A percentile compares a stretch with the other conserved stretches of the same genome.
Evolutionary conservation across 306 rosid genomes (phyloP).

Genomic region (Prunus campanulata): DNA sequence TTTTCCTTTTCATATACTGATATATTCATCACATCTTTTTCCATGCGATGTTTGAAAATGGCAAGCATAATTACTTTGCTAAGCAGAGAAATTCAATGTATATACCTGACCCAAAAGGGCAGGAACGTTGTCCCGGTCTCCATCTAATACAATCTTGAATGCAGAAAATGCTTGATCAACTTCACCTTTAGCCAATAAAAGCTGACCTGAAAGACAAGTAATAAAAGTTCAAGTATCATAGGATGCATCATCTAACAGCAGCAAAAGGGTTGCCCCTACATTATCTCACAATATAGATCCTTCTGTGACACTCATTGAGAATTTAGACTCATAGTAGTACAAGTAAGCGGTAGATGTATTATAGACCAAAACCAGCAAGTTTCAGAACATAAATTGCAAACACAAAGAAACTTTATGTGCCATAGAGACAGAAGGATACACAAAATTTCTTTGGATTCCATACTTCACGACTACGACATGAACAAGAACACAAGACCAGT

Average conservation of each 20-base stretch:
- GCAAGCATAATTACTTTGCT: conserved; percentile 2
- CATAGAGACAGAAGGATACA: neutral
- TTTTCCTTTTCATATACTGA: neutral
- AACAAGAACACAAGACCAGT: neutral
- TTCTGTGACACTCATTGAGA: neutral
- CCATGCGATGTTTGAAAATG: neutral
- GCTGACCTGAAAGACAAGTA: conserved; percentile 69
- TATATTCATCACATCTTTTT: neutral
- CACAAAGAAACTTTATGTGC: conserved; percentile 4
- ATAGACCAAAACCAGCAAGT: neutral
- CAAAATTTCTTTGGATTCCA: neutral
- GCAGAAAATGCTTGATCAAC: conserved; percentile 94
- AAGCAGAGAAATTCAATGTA: conserved; percentile 5
- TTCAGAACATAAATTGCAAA: conserved; percentile 4
- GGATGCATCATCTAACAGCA: neutral
- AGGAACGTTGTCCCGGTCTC: conserved; percentile 90
- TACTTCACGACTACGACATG: neutral
- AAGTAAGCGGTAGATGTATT: neutral
- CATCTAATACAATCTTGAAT: conserved; percentile 94
- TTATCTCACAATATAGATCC: neutral
- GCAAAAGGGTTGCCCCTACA: neutral
- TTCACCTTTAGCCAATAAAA: conserved; percentile 94
- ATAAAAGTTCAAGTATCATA: conserved; percentile 11
- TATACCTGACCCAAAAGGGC: conserved; percentile 95
- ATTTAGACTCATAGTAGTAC: neutral